These are phyloP conservation scores for Taiozyma sp. DNA, from an alignment of 1,139 yeast species.

Conservation along the genomic window DNA sequence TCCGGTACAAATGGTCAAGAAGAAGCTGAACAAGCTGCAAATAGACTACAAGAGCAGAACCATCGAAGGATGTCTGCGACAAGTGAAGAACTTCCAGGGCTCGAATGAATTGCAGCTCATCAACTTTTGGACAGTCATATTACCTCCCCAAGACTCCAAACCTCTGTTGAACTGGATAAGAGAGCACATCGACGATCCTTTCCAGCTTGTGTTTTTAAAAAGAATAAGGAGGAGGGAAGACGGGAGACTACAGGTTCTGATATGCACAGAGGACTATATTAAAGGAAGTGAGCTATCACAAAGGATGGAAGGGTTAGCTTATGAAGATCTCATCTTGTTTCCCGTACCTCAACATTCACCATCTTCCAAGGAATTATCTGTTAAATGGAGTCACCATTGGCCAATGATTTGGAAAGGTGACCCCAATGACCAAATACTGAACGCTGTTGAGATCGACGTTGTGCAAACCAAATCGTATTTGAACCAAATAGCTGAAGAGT, in stretches of 20 bases:
- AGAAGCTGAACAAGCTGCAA: constrained; percentile 25
- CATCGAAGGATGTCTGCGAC: constrained; percentile 43
- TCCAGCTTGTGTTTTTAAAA: constrained; percentile 37
- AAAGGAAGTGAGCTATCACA: constrained; percentile 15
- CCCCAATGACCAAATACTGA: constrained; percentile 69
- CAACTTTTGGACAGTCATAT: constrained; percentile 52
- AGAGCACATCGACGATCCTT: constrained; percentile 30
- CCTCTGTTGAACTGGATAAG: constrained; percentile 9
- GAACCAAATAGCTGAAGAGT: constrained; percentile 25
- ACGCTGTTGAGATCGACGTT: constrained; percentile 45
- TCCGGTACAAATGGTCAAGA: constrained; percentile 28
- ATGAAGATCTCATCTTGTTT: constrained; percentile 22
- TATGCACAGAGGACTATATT: constrained; percentile 26
- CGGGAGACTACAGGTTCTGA: constrained; percentile 27
- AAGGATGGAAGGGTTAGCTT: constrained; percentile 19
- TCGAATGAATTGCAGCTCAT: constrained; percentile 32
- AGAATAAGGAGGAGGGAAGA: constrained; percentile 29
- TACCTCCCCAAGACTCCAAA: constrained; percentile 32
- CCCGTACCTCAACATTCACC: constrained; percentile 52
- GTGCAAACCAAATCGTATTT: constrained; percentile 37
- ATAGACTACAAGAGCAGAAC: constrained; percentile 47
- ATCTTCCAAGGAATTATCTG: constrained; percentile 54
- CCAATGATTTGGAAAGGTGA: constrained; percentile 94
- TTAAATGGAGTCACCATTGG: constrained; percentile 74
- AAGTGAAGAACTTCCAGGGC: constrained; percentile 33